Percentiles rank a stretch among this genome's conserved stretches.
Evolutionary conservation across 768 basidiomycete species (phyloP).

Genomic region (Amanita molliuscula): DNA sequence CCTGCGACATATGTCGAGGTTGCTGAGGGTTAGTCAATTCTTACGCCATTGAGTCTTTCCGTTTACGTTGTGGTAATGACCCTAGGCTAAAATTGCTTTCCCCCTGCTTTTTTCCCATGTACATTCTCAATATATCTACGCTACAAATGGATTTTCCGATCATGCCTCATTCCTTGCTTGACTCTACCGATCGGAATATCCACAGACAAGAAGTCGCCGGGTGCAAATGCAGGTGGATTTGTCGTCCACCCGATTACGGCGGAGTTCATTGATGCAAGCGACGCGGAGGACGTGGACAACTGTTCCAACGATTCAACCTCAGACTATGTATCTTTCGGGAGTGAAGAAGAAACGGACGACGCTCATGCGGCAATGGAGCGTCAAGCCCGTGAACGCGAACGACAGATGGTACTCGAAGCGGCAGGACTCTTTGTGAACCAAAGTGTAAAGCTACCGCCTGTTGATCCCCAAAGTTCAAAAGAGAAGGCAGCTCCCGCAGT

Average conservation of each 20-base stretch:
- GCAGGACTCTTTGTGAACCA: slow-evolving; percentile 76
- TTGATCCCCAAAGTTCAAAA: slow-evolving; percentile 19
- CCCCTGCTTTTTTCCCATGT: slow-evolving; percentile 41
- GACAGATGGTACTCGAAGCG: slow-evolving; percentile 76
- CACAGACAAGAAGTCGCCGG: not conserved
- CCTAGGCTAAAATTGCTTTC: slow-evolving; percentile 75
- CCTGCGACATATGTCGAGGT: slow-evolving; percentile 88
- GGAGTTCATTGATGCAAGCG: slow-evolving; percentile 12
- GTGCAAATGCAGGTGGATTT: not conserved
- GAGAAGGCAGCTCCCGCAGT: slow-evolving; percentile 44
- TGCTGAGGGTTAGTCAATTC: slow-evolving; percentile 76
- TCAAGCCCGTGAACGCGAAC: slow-evolving; percentile 59
- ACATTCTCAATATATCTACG: slow-evolving; percentile 25
- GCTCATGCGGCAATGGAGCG: slow-evolving; percentile 40
- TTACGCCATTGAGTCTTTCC: slow-evolving; percentile 43
- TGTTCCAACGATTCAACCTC: slow-evolving; percentile 21
- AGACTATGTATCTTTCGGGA: slow-evolving; percentile 32
- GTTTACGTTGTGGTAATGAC: slow-evolving; percentile 41
- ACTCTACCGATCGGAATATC: not conserved
- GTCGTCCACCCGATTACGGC: slow-evolving; percentile 6
- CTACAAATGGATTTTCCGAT: slow-evolving; percentile 14
- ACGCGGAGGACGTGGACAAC: slow-evolving; percentile 13
- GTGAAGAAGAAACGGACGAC: slow-evolving; percentile 13
- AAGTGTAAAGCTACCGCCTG: slow-evolving; percentile 41
- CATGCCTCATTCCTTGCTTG: not conserved